Conservation (phyloP, 331 rosid species). For the Acacia pycnantha region DNA sequence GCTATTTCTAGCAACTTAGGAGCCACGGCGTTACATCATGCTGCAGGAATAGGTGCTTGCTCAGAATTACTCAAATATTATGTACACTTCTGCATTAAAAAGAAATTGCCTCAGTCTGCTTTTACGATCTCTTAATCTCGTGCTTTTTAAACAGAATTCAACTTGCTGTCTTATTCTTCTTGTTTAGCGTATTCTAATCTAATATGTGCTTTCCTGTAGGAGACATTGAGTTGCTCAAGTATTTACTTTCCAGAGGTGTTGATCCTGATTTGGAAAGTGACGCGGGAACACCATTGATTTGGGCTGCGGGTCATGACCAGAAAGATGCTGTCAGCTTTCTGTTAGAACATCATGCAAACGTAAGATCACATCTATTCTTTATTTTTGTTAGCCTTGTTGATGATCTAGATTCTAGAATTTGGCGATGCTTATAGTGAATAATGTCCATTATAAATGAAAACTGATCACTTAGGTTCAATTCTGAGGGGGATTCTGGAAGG, state of each 20-base stretch:
- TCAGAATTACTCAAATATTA: neutral
- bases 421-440: neutral
- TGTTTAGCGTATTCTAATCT: neutral
- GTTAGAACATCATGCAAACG: slow-evolving; percentile 77
- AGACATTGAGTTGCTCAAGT: slow-evolving; percentile 65
- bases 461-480: neutral
- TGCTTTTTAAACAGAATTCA: neutral
- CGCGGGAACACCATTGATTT: slow-evolving; percentile 81
- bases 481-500: too few relatives aligned
- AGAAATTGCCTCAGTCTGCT: neutral
- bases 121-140: neutral
- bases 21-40: slow-evolving; percentile 84
- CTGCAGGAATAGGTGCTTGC: slow-evolving; percentile 79
- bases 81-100: neutral
- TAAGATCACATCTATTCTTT: slow-evolving; percentile 32
- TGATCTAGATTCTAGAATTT: neutral
- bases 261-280: slow-evolving; percentile 84
- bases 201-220: slow-evolving; percentile 50
- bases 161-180: neutral
- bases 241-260: slow-evolving; percentile 70
- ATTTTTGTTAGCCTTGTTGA: neutral
- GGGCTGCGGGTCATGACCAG: slow-evolving; percentile 98
- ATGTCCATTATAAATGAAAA: neutral
- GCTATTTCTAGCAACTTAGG: slow-evolving; percentile 74
- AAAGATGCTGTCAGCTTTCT: slow-evolving; percentile 66